Percentiles rank a stretch among this genome's conserved stretches.
Evolutionary conservation across 75 land plant species (phyloP).

Genomic region (Isoetes taiwanensis): DNA sequence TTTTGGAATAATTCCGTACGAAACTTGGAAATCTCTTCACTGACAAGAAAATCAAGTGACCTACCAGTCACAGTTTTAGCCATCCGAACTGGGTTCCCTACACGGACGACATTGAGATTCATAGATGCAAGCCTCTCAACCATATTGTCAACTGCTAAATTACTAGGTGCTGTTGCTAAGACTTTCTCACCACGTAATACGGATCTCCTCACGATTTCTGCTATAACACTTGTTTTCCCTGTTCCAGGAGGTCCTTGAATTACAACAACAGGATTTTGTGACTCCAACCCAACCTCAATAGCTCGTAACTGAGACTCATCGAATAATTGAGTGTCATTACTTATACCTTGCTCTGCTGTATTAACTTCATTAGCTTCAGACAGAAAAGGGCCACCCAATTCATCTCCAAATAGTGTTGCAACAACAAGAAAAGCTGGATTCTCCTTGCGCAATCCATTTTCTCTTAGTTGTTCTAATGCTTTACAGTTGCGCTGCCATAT

Average conservation of each 20-base stretch:
- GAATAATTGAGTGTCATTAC: constrained; percentile 16
- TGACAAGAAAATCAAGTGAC: constrained; percentile 59
- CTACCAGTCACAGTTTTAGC: constrained; percentile 60
- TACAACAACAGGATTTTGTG: constrained; percentile 43
- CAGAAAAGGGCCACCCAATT: constrained; percentile 29
- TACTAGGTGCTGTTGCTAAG: constrained; percentile 85
- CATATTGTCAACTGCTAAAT: constrained; percentile 89
- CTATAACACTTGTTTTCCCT: constrained; percentile 69
- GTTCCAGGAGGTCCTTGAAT: constrained; percentile 95
- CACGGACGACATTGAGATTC: constrained; percentile 60
- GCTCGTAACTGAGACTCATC: constrained; percentile 65
- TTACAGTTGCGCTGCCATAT: constrained; percentile 69
- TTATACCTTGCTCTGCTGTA: not conserved
- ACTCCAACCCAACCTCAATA: constrained; percentile 52
- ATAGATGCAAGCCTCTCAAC: constrained; percentile 54
- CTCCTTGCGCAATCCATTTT: constrained; percentile 61
- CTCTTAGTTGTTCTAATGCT: constrained; percentile 75
- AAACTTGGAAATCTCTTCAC: constrained; percentile 34
- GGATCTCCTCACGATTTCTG: constrained; percentile 49
- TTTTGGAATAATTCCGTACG: constrained; percentile 45
- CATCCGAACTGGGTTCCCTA: constrained; percentile 77
- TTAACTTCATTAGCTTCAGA: not conserved
- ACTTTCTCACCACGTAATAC: constrained; percentile 63
- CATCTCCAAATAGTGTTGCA: constrained; percentile 65
- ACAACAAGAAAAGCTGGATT: constrained; percentile 66